These are phyloP conservation scores for Binderoboletus segoi DNA, from an alignment of 1,284 basidiomycete species.

Conservation along the genomic window DNA sequence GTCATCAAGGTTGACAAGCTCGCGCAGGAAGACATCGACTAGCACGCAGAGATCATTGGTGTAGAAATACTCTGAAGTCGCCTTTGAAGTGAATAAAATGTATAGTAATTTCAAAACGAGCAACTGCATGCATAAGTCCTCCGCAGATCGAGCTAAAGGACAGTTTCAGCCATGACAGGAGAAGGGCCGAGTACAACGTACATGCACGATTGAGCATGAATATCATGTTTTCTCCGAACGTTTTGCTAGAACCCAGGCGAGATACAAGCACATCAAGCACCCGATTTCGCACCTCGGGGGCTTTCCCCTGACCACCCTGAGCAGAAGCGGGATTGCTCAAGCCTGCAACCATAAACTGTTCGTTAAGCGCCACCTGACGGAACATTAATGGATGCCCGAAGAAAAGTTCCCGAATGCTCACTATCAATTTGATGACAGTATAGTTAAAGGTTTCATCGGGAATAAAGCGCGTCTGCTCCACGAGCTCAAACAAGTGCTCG, in stretches of 20 bases:
- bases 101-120: conserved; percentile 95
- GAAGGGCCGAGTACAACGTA: conserved; percentile 43
- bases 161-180: neutral
- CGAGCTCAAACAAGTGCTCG: conserved; percentile 89
- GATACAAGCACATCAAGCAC: conserved; percentile 84
- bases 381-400: conserved; percentile 2
- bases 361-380: conserved; percentile 85
- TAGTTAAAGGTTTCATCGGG: conserved; percentile 94
- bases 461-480: conserved; percentile 88
- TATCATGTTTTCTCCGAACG: conserved; percentile 97
- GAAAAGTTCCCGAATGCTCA: conserved; percentile 41
- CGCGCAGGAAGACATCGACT: conserved; percentile 95
- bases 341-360: conserved; percentile 95
- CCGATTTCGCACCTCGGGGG: conserved; percentile 62
- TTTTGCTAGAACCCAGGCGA: conserved; percentile 83
- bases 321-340: conserved; percentile 36
- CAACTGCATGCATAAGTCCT: conserved; percentile 94
- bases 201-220: conserved; percentile 97
- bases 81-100: conserved; percentile 91
- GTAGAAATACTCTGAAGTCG: conserved; percentile 96
- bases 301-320: conserved; percentile 25
- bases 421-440: conserved; percentile 90
- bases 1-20: conserved; percentile 89
- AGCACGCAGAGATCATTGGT: conserved; percentile 96
- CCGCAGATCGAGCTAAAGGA: conserved; percentile 72